phyloP scores from a whole-genome alignment of 352 stramenopile species.

The Globisporangium carolinianum region DNA sequence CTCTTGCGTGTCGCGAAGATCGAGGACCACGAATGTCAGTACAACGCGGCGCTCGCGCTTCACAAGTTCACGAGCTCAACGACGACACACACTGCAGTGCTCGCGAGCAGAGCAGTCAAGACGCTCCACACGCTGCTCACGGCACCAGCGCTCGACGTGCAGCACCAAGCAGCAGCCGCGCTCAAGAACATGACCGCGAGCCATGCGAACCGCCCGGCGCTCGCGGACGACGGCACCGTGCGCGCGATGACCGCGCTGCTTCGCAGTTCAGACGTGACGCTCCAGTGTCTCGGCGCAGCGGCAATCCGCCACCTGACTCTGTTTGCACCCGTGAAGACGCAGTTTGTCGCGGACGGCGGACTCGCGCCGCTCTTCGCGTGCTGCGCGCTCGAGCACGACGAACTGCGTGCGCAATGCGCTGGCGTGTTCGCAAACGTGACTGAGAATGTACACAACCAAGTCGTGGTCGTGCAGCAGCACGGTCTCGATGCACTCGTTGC shows the following conservation, averaged over 20 bases:
- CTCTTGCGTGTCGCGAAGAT: slow-evolving; percentile 85
- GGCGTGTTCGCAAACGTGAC: slow-evolving; percentile 87
- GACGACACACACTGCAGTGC: slow-evolving; percentile 59
- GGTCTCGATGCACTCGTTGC: slow-evolving; percentile 62
- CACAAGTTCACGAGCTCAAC: slow-evolving; percentile 85
- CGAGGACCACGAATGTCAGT: slow-evolving; percentile 89
- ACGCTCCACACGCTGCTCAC: slow-evolving; percentile 71
- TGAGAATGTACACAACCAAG: slow-evolving; percentile 90
- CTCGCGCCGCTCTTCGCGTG: slow-evolving; percentile 58
- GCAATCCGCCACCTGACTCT: slow-evolving; percentile 88
- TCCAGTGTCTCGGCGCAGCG: slow-evolving; percentile 86
- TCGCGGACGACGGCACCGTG: slow-evolving; percentile 86
- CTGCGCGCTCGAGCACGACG: slow-evolving; percentile 52
- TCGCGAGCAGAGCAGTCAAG: slow-evolving; percentile 48
- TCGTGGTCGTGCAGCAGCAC: slow-evolving; percentile 74
- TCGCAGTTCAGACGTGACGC: slow-evolving; percentile 58
- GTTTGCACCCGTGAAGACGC: slow-evolving; percentile 53
- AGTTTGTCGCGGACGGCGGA: slow-evolving; percentile 64
- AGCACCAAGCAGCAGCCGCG: slow-evolving; percentile 86
- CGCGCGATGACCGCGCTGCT: slow-evolving; percentile 79
- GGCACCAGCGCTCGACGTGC: slow-evolving; percentile 64
- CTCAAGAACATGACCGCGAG: slow-evolving; percentile 90
- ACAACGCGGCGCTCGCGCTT: slow-evolving; percentile 83
- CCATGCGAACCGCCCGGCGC: slow-evolving; percentile 85
- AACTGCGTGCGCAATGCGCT: slow-evolving; percentile 87